Evolutionary conservation across 169 alveolate genomes (phyloP).

Genomic region (Eimeria sp.): DNA sequence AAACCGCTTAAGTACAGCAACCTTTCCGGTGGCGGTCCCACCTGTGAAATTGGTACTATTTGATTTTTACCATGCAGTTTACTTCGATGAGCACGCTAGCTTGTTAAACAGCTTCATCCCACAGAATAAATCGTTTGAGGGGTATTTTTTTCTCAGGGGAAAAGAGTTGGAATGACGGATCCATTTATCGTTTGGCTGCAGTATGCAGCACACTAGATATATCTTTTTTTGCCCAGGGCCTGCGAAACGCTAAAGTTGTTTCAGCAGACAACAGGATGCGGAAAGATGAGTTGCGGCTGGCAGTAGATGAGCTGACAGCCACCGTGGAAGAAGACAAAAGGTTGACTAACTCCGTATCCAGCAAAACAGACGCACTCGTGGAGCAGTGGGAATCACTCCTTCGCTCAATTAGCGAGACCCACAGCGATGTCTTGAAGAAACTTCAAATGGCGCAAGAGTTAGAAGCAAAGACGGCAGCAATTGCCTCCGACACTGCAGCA

Average conservation of each 20-base stretch:
- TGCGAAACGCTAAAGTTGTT: background rate
- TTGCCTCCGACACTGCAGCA: background rate
- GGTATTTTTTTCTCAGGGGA: slow-evolving; percentile 4
- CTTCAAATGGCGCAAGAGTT: background rate
- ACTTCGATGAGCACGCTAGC: background rate
- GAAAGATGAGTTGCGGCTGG: background rate
- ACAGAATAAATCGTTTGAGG: background rate
- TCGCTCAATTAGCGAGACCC: background rate
- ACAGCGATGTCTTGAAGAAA: background rate
- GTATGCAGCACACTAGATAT: slow-evolving; percentile 53
- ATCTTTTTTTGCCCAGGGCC: background rate
- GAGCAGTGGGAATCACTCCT: background rate
- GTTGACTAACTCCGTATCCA: background rate
- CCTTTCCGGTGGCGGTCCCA: background rate
- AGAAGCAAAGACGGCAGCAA: background rate
- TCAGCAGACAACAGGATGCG: background rate
- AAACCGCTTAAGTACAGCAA: background rate
- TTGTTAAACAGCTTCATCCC: background rate
- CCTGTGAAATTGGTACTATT: background rate
- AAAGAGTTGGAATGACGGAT: background rate
- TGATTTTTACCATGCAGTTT: background rate
- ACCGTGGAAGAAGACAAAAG: background rate
- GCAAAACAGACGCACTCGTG: background rate
- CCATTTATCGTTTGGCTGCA: slow-evolving; percentile 11
- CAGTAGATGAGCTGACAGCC: background rate